Evolutionary conservation across 2,329 filamentous ascomycete genomes (phyloP).

Genomic region (Diaporthe australafricana): DNA sequence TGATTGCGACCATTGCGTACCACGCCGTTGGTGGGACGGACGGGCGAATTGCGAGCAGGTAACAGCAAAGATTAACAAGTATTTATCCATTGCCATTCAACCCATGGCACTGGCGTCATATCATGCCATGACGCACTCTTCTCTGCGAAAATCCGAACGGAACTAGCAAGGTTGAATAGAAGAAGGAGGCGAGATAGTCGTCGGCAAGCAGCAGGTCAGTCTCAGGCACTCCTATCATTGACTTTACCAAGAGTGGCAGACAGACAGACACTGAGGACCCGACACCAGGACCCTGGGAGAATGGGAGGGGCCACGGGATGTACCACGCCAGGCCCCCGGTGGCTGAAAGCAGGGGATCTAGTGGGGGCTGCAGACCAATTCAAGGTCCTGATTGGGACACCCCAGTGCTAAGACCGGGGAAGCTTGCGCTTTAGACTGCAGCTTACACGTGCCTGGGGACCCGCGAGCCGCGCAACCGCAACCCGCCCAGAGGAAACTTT

Average conservation of each 20-base stretch:
- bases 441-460: conserved; percentile 14
- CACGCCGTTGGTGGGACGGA: neutral
- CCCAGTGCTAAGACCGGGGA: conserved; percentile 18
- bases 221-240: too few species aligned
- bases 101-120: conserved; percentile 23
- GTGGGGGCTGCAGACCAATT: conserved; percentile 16
- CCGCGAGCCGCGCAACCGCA: conserved; percentile 24
- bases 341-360: neutral
- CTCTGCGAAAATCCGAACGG: neutral
- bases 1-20: neutral
- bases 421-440: conserved; percentile 8
- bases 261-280: neutral
- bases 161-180: neutral
- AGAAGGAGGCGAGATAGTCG: neutral
- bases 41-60: neutral
- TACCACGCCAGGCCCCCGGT: conserved; percentile 14
- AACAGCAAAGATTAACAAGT: neutral
- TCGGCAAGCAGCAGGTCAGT: neutral
- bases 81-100: neutral
- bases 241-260: too few species aligned
- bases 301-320: conserved; percentile 21
- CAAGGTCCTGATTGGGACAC: conserved; percentile 28
- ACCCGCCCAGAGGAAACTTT: neutral
- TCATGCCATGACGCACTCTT: conserved; percentile 4
- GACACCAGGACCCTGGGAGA: neutral